A percentile compares a stretch with the other conserved stretches of the same genome.
These are phyloP conservation scores for Lasiosphaeris hirsuta DNA, from an alignment of 495 filamentous ascomycete species.

Conservation along the genomic window DNA sequence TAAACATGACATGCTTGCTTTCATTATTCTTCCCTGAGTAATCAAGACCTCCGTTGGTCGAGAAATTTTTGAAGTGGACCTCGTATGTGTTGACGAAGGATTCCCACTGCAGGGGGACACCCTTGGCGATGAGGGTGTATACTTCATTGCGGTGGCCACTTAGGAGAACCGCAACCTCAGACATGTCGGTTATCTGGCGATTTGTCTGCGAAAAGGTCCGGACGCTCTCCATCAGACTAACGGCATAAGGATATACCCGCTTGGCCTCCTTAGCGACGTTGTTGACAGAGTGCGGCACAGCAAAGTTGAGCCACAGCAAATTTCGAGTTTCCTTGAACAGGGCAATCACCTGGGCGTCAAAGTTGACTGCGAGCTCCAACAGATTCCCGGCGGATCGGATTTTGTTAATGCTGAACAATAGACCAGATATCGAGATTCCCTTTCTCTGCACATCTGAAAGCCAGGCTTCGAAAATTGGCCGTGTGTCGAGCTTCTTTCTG, in stretches of 20 bases:
- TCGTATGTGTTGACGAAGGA: constrained; percentile 97
- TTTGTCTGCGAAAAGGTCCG: constrained; percentile 84
- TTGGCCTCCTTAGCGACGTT: constrained; percentile 97
- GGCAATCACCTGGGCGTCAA: constrained; percentile 93
- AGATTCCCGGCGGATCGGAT: constrained; percentile 83
- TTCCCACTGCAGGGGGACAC: constrained; percentile 89
- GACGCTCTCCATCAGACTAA: constrained; percentile 96
- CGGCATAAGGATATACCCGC: constrained; percentile 93
- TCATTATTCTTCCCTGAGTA: constrained; percentile 60
- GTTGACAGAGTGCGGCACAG: constrained; percentile 88
- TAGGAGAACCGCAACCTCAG: constrained; percentile 78
- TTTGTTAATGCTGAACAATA: constrained; percentile 83
- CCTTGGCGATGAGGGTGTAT: constrained; percentile 75
- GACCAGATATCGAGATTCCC: constrained; percentile 84
- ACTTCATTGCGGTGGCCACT: constrained; percentile 88
- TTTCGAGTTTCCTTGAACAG: constrained; percentile 99
- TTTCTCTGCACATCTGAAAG: constrained; percentile 80
- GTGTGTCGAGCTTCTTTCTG: constrained; percentile 91
- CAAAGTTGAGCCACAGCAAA: constrained; percentile 86
- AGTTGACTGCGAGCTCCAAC: constrained; percentile 88
- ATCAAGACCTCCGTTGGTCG: constrained; percentile 59
- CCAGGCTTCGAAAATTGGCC: constrained; percentile 93
- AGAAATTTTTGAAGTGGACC: constrained; percentile 67
- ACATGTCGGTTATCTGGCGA: constrained; percentile 75
- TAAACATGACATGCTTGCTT: constrained; percentile 93